Evolutionary conservation across 495 filamentous ascomycete genomes (phyloP), one percentile per base, ranked within the genome.

Genomic region (Articulospora tetracladia): DNA sequence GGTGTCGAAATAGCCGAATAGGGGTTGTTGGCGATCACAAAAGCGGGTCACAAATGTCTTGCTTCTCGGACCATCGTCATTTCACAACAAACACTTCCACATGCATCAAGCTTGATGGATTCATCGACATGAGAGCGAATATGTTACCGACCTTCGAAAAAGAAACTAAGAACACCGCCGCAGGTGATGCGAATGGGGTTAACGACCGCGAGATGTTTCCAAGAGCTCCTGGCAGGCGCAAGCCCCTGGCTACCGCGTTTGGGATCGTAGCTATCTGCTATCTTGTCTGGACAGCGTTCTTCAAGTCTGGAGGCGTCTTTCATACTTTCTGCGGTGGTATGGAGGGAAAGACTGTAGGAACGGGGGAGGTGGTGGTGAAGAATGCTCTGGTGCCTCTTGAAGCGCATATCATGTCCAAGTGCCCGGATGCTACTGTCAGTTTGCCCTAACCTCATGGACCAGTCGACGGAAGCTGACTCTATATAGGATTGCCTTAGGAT

Each of bases 361-460:
- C n/a, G 8, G 39, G 39, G 17, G 39, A 44, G 8, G 39, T 44
- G 3, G 39, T 3, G 8, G 17, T 44, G 11, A 44, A 50, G 49
- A 59, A 56, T 22, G 36, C 51, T 20, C 48, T 61, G 53, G 86
- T 97, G 12, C 86, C 92, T 2, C 76, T 98, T 10, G 94, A 98
- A 68, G 89, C 90, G 57, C 91, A 95, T 68, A 89, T 96, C 61
- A 97, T 96, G 88, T 89, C 87, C 73, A 97, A 98, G 76, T 98
- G 94, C 66, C 94, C 94, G 0, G 91, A 95, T 71, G 88, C 90
- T 1, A 80, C 74, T 69, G 76, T 76, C 55, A 20, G 71, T 32
- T 52, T 44, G 10, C 8, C 17, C 3, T 13, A 20, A 20, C 13
- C 25, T 15, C 30, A 22, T 27, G 23, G 13, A 50, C 25, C 26